Evolutionary conservation across 2,329 filamentous ascomycete genomes (phyloP), one percentile per base, ranked within the genome.

Genomic region (Botrytis deweyae): DNA sequence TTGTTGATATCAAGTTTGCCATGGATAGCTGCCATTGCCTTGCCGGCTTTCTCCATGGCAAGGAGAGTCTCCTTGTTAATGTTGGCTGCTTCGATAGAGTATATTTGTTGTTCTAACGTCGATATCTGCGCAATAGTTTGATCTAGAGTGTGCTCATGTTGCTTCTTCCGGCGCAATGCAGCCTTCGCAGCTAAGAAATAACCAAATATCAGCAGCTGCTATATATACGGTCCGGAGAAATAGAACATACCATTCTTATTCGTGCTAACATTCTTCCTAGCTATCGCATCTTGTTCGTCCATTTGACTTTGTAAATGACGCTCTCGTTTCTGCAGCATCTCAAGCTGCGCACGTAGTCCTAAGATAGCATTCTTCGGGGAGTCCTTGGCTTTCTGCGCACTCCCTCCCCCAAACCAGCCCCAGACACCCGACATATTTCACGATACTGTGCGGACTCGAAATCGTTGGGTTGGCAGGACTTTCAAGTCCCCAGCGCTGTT

Each of bases 321-420:
- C 87, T 98, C 95, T 75, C 95, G 89, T 88, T 99, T 99, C 85
- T 97, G 94, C 81, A 99, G 88, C 95, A 98, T 98, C 80, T 98
- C 95, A 63, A 98, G 88, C 86, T 98, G 95, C 81, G 92, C 89
- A 79, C 96, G 90, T 81, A 99, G 86, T 75, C 89, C 89, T 73
- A 99, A 87, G 80, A 99, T 99, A 78, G 96, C 96, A 86, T 97
- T 96, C 88, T 99, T 99, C 74, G 96, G 94, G 75, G 90, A 92
- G 85, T 98, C 94, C 86, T 97, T 97, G 85, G 91, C 91, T 88
- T 94, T 93, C 85, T 94, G 91, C 79, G 91, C 91, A 80, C 89
- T 89, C 78, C 89, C 89, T 81, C 94, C 94, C 84, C 95, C 94
- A 83, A 98, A 97, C 94, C 95, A 98, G 85, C 92, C 90, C 92